Conservation (phyloP, 768 basidiomycete species). For the Xerocomellus intermedius region DNA sequence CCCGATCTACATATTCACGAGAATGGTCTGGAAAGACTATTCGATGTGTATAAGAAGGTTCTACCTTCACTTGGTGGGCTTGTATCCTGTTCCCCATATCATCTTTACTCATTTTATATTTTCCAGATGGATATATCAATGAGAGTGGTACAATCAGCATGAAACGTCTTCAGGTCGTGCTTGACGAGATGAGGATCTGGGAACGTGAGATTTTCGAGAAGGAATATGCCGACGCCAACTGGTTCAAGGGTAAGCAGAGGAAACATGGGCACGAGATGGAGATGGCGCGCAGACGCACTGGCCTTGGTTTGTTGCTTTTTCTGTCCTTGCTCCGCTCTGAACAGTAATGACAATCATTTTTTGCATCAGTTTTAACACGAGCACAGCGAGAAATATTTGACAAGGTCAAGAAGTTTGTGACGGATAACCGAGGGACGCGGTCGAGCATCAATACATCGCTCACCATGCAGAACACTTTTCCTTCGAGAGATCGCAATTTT, state of each 20-base stretch:
- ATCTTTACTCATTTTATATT: background rate
- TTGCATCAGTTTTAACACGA: constrained; percentile 58
- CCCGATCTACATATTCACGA: constrained; percentile 98
- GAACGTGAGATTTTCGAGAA: constrained; percentile 91
- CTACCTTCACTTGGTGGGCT: constrained; percentile 68
- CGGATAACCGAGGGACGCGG: constrained; percentile 38
- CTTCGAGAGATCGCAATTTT: constrained; percentile 78
- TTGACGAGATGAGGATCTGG: constrained; percentile 86
- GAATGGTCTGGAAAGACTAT: constrained; percentile 89
- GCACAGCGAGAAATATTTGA: constrained; percentile 79
- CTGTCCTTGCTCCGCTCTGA: background rate
- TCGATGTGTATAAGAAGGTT: constrained; percentile 93
- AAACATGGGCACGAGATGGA: constrained; percentile 71
- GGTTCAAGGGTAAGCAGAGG: constrained; percentile 91
- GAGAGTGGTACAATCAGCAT: constrained; percentile 83
- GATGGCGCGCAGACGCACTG: constrained; percentile 51
- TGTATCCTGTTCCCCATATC: background rate
- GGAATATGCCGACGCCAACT: constrained; percentile 85
- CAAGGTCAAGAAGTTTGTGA: constrained; percentile 73
- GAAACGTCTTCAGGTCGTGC: constrained; percentile 75
- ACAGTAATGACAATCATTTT: background rate
- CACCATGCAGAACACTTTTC: constrained; percentile 73
- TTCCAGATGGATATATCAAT: constrained; percentile 86
- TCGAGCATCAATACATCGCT: constrained; percentile 42
- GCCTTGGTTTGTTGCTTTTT: constrained; percentile 53